A percentile compares a stretch with the other conserved stretches of the same genome.
Evolutionary conservation across 2,329 filamentous ascomycete species (phyloP).

Genomic region (Colletotrichum sp.): DNA sequence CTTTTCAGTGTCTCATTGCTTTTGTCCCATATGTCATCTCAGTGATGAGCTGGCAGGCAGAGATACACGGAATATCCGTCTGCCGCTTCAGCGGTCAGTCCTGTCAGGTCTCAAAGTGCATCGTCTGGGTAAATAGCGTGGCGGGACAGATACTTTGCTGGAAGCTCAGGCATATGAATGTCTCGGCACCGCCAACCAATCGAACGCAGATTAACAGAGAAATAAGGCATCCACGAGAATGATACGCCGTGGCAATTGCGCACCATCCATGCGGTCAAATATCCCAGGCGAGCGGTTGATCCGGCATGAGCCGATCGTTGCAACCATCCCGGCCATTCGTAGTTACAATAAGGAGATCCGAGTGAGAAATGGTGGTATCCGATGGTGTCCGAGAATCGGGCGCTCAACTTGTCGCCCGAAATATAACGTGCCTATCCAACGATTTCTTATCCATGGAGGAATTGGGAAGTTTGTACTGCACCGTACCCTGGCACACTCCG

Average conservation of each 20-base stretch:
- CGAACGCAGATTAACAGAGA: neutral
- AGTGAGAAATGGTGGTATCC: neutral
- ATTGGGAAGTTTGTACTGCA: fast-evolving
- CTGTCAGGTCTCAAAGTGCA: neutral
- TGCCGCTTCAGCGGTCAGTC: neutral
- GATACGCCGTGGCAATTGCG: fast-evolving
- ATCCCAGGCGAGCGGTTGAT: neutral
- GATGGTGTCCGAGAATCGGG: neutral
- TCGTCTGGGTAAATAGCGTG: neutral
- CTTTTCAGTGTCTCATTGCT: neutral
- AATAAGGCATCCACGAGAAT: fast-evolving
- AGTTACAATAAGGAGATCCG: neutral
- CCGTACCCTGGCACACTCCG: neutral
- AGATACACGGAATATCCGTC: neutral
- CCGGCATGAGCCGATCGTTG: neutral
- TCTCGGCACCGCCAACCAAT: neutral
- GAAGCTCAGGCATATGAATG: neutral
- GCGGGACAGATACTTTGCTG: neutral
- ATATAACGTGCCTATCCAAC: neutral
- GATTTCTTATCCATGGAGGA: neutral
- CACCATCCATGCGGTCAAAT: neutral
- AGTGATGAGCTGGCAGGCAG: neutral
- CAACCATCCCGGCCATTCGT: fast-evolving
- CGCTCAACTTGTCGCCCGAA: neutral
- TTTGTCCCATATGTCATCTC: neutral